Conservation (phyloP, 2,329 filamentous ascomycete genomes). For the Nemania sp. region DNA sequence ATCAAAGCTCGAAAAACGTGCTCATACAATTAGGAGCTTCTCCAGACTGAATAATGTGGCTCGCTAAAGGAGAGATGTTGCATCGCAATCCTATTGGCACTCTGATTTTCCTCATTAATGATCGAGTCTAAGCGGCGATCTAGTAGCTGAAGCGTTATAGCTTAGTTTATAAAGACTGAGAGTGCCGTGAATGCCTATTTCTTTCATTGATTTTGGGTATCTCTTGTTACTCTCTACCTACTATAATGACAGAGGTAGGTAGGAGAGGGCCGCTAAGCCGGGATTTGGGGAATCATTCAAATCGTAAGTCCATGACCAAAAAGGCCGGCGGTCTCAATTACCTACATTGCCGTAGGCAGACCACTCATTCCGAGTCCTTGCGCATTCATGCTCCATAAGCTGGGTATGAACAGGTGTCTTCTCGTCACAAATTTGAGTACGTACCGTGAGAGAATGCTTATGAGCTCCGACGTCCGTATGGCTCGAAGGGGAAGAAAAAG, state of each 20-base stretch:
- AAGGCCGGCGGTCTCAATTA: not conserved
- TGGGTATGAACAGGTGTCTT: not conserved
- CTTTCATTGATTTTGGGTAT: conserved; percentile 12
- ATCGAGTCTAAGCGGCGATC: not conserved
- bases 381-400: not conserved
- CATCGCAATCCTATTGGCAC: no score
- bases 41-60: no score
- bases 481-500: conserved; percentile 67
- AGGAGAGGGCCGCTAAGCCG: no score
- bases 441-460: conserved; percentile 14
- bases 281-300: not conserved
- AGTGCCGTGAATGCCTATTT: not conserved
- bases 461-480: conserved; percentile 61
- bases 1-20: no score
- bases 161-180: not conserved
- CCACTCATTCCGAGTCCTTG: not conserved
- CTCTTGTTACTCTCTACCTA: not conserved
- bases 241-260: not conserved
- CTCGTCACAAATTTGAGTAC: not conserved
- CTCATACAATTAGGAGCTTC: no score
- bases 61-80: no score
- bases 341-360: not conserved
- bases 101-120: no score
- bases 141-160: not conserved
- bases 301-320: not conserved